phyloP scores from a whole-genome alignment of 768 basidiomycete species.

The Termitomyces sp. region DNA sequence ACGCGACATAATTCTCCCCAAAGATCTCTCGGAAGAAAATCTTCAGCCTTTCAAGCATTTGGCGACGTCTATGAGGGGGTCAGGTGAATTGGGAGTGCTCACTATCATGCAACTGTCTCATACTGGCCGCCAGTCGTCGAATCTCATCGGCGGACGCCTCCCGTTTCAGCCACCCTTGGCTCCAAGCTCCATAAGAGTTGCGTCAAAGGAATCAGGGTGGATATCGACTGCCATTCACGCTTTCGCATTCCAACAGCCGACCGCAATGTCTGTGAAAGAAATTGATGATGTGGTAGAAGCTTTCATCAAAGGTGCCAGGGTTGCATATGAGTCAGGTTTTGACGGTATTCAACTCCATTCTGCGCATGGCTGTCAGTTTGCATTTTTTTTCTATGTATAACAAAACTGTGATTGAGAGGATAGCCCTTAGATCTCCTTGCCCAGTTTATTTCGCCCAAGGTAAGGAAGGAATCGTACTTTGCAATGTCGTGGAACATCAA shows the following conservation, averaged over 20 bases:
- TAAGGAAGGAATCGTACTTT: background rate
- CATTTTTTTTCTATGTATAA: background rate
- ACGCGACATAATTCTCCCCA: conserved; percentile 63
- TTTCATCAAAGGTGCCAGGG: conserved; percentile 63
- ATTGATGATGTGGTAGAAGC: conserved; percentile 53
- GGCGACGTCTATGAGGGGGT: conserved; percentile 45
- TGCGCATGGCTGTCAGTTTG: conserved; percentile 75
- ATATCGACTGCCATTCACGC: conserved; percentile 35
- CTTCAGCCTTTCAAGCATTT: conserved; percentile 47
- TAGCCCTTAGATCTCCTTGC: conserved; percentile 59
- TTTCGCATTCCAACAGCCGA: conserved; percentile 60
- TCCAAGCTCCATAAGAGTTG: conserved; percentile 59
- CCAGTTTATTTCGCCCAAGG: conserved; percentile 74
- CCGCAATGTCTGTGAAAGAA: conserved; percentile 50
- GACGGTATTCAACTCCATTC: conserved; percentile 85
- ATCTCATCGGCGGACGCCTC: conserved; percentile 62
- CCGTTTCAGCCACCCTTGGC: conserved; percentile 59
- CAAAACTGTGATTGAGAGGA: background rate
- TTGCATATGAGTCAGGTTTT: conserved; percentile 68
- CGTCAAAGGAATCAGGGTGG: conserved; percentile 21
- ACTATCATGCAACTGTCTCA: conserved; percentile 85
- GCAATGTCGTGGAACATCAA: background rate
- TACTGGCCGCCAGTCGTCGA: conserved; percentile 75
- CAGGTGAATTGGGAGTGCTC: conserved; percentile 25
- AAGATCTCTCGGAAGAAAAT: conserved; percentile 31